phyloP scores from a whole-genome alignment of 177 flowering plant genomes.

The Tripterygium wilfordii region DNA sequence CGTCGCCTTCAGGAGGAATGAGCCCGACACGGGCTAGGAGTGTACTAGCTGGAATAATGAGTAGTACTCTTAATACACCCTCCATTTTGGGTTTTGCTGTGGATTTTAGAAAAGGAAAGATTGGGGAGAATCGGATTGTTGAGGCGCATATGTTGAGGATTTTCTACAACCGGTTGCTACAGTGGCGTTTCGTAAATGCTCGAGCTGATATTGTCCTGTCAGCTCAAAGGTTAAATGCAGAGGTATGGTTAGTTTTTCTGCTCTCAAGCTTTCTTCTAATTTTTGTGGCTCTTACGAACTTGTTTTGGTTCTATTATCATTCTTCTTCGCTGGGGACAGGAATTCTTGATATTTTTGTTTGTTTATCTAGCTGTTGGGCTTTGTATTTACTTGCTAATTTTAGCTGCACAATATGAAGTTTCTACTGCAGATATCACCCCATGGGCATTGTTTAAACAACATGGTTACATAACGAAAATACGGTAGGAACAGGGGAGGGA shows the following conservation, averaged over 20 bases:
- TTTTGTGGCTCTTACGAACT: no score
- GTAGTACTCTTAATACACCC: slow-evolving; percentile 27
- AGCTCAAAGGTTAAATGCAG: slow-evolving; percentile 50
- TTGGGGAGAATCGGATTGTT: slow-evolving; percentile 56
- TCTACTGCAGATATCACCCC: no score
- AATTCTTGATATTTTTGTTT: no score
- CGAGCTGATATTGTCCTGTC: slow-evolving; percentile 56
- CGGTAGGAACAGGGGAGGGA: no score
- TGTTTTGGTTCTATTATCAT: no score
- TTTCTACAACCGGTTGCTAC: slow-evolving; percentile 65
- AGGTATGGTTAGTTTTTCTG: slow-evolving; percentile 69
- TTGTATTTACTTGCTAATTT: no score
- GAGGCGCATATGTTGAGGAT: slow-evolving; percentile 75
- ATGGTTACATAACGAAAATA: no score
- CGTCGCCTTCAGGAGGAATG: slow-evolving; percentile 51
- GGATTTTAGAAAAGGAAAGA: slow-evolving; percentile 64
- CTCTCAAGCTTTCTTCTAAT: no score
- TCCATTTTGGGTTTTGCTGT: slow-evolving; percentile 56
- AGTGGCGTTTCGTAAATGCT: slow-evolving; percentile 88
- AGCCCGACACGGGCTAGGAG: slow-evolving; percentile 62
- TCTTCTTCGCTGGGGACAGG: no score
- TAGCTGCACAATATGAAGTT: no score
- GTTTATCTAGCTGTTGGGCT: no score
- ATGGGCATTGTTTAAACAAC: no score
- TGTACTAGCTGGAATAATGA: slow-evolving; percentile 13